Percentiles rank a stretch among this genome's conserved stretches.
phyloP scores from a whole-genome alignment of 2,329 filamentous ascomycete genomes.

The Thelonectria blattea region DNA sequence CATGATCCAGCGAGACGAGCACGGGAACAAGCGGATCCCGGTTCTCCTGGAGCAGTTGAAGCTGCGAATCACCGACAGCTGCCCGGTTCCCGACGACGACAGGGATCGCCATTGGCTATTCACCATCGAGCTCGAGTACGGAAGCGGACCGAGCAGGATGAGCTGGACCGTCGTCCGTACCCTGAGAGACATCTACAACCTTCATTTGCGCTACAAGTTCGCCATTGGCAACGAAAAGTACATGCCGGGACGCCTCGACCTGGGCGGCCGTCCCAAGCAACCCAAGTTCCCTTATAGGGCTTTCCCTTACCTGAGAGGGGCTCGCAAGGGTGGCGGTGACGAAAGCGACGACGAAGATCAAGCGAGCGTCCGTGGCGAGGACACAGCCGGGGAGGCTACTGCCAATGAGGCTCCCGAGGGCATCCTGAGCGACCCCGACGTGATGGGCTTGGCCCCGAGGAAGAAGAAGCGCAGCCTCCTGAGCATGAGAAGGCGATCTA shows the following conservation, averaged over 20 bases:
- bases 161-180: conserved; percentile 92
- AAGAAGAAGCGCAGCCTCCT: conserved; percentile 62
- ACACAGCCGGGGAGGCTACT: conserved; percentile 58
- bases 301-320: conserved; percentile 86
- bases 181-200: conserved; percentile 86
- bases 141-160: conserved; percentile 94
- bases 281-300: conserved; percentile 89
- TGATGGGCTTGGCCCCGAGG: conserved; percentile 42
- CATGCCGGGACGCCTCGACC: conserved; percentile 69
- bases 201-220: conserved; percentile 93
- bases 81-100: conserved; percentile 67
- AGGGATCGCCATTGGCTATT: conserved; percentile 81
- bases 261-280: conserved; percentile 75
- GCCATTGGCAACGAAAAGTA: conserved; percentile 85
- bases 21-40: conserved; percentile 92
- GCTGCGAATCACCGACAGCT: conserved; percentile 82
- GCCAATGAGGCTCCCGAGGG: conserved; percentile 67
- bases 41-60: conserved; percentile 95
- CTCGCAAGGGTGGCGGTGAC: conserved; percentile 80
- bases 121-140: conserved; percentile 92
- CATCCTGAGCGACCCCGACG: conserved; percentile 45
- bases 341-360: conserved; percentile 77
- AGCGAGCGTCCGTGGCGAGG: conserved; percentile 46
- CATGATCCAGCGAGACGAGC: conserved; percentile 97
- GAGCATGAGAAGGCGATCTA: conserved; percentile 60